Base-by-base conservation (phyloP, 1,139 yeast species). In the Kluyveromyces sp. region DNA sequence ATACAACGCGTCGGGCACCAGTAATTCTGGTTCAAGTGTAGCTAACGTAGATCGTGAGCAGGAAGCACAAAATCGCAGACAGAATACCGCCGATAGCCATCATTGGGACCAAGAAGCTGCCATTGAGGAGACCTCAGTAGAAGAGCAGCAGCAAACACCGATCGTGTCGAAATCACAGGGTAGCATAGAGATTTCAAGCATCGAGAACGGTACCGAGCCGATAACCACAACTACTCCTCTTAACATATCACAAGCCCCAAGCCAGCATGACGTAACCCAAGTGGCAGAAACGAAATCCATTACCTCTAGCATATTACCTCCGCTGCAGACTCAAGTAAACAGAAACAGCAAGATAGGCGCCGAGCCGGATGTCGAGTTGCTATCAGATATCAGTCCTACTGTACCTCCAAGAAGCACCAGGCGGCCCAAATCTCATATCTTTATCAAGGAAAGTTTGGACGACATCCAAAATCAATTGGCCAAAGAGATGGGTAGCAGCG, bases 381-480 rank as follows among this genome's bases (percentile, higher is more conserved):
- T 49, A 4, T 47, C 48, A n/a, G 50, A 46, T 20, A 51, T 48
- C 19, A 55, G 54, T 32, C 64, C 64, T 3, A 50, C 58, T 2
- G 55, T 57, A 4, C 65, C 65, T 13, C 62, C 63, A 31, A 55
- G 64, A 41, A 61, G 53, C 40, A 55, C 54, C 39, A 53, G 53
- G 13, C 54, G 65, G 40, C 64, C 64, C 15, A 51, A 46, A 22
- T 57, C 64, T 3, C 51, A 51, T 25, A 37, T 57, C 7, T 52
- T 51, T 31, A 44, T 57, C 18, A 53, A 55, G 33, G 58, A 58
- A 22, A 49, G 50, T 16, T 33, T 54, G 25, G 52, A 45, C 26
- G 45, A 47, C 28, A 40, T 46, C 13, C 52, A 49, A 41, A 43
- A 46, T 15, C 49, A 49, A 36, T 34, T 47, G 20, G 49, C 43